Percentiles rank a stretch among this genome's conserved stretches.
Evolutionary conservation across 2,329 filamentous ascomycete species (phyloP).

Genomic region (Biscogniauxia sp.): DNA sequence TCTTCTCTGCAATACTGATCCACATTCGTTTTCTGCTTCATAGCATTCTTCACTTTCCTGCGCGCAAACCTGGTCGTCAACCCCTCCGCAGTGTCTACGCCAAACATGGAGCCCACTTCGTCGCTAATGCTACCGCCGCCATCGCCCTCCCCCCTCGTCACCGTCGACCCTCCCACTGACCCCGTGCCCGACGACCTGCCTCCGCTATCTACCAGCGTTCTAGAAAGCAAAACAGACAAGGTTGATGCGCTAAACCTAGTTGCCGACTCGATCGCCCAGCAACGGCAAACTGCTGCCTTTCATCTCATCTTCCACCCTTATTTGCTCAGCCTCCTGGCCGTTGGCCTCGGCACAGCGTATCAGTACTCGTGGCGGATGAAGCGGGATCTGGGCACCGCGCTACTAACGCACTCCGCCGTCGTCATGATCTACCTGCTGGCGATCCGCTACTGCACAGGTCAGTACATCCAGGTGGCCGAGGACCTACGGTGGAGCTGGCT

Average conservation of each 20-base stretch:
- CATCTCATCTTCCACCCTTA: slow-evolving; percentile 64
- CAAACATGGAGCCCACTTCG: slow-evolving; percentile 56
- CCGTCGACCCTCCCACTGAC: slow-evolving; percentile 39
- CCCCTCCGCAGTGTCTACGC: slow-evolving; percentile 61
- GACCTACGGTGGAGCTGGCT: slow-evolving; percentile 62
- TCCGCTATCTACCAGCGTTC: slow-evolving; percentile 60
- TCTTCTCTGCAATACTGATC: slow-evolving; percentile 10
- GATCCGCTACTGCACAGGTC: slow-evolving; percentile 58
- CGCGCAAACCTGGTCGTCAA: slow-evolving; percentile 75
- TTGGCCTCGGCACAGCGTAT: slow-evolving; percentile 43
- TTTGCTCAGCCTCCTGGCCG: slow-evolving; percentile 46
- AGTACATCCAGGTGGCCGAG: slow-evolving; percentile 64
- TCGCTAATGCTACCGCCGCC: slow-evolving; percentile 37
- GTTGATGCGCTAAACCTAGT: slow-evolving; percentile 69
- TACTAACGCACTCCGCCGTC: slow-evolving; percentile 59
- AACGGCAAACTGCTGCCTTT: slow-evolving; percentile 65
- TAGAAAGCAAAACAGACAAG: slow-evolving; percentile 57
- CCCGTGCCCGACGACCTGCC: slow-evolving; percentile 53
- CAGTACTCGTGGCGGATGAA: slow-evolving; percentile 44
- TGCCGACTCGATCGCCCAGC: slow-evolving; percentile 79
- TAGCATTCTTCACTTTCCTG: slow-evolving; percentile 81
- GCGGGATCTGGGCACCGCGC: slow-evolving; percentile 52
- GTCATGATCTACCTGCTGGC: slow-evolving; percentile 62
- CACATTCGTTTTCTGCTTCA: slow-evolving; percentile 22
- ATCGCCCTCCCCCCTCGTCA: slow-evolving; percentile 35